Base-by-base conservation (phyloP, 2,329 filamentous ascomycete genomes). In the Epichloe uncinata region DNA sequence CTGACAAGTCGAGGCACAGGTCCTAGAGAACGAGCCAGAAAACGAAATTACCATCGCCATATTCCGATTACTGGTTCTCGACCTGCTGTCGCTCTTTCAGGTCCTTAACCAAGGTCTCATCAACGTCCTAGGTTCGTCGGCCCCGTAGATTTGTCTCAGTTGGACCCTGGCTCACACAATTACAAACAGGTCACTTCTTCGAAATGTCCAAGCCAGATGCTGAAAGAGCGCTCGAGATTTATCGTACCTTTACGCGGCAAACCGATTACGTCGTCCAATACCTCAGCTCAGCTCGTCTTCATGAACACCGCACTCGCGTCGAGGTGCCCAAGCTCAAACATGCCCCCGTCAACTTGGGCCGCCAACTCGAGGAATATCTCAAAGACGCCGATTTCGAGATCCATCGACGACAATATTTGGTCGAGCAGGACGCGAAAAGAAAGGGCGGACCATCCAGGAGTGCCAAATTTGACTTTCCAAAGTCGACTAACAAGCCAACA, bases 271-370 rank as follows among this genome's bases (percentile, higher is more conserved):
- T 97, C 1, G 91, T 98, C 15, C 82, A 88, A 59, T 98, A 91
- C 61, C 77, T 98, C 43, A 83, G 84, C 58, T 77, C 91, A 42
- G 93, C 93, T 42, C 81, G 91, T 54, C 85, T 93, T 63, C 93
- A 91, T 63, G 89, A 97, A 68, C 84, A 90, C 62, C 87, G 90
- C 55, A 98, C 93, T 5, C 77, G 91, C 53, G 78, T 98, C 38
- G 88, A 96, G 61, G 94, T 98, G 7, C 93, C 93, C 9, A 96
- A 95, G 70, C 77, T 98, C 57, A 97, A 96, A 70, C 93, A 98
- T 64, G 93, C 93, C 5, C 94, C 93, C 1, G 90, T 94, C 1
- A 95, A 93, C 62, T 69, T 98, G 48, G 87, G 87, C 15, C 83
- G 83, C 26, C 88, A 95, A 50, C 75, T 98, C 26, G 89, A 97